A percentile compares a stretch with the other conserved stretches of the same genome.
phyloP scores from a whole-genome alignment of 192 early-diverging fungal species.

The Linnemannia elongata region DNA sequence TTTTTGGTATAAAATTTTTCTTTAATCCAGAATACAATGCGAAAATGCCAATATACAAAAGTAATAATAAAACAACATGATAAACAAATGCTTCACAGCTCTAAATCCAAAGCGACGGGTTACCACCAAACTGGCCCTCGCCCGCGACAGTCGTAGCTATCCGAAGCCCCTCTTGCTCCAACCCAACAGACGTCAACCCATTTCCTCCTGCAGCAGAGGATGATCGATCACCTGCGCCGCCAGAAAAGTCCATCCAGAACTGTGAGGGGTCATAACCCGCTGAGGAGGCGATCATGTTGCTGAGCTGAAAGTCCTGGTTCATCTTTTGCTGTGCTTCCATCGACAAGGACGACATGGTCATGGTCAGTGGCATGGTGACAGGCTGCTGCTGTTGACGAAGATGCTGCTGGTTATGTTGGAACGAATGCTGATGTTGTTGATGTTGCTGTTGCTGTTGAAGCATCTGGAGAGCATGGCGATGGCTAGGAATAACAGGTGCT shows the following conservation, averaged over 20 bases:
- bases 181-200: slow-evolving; percentile 17
- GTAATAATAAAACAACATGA: too few species aligned
- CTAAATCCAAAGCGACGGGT: slow-evolving; percentile 19
- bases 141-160: slow-evolving; percentile 7
- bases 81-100: background rate
- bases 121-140: slow-evolving; percentile 25
- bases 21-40: background rate
- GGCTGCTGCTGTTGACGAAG: slow-evolving; percentile 6
- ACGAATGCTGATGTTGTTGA: slow-evolving; percentile 23
- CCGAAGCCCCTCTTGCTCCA: slow-evolving; percentile 28
- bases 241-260: slow-evolving; percentile 51
- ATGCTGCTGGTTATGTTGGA: slow-evolving; percentile 10
- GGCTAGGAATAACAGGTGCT: slow-evolving; percentile 51
- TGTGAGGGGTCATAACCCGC: slow-evolving; percentile 35
- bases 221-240: background rate
- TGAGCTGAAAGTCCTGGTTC: slow-evolving; percentile 35
- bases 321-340: slow-evolving; percentile 46
- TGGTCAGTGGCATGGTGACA: slow-evolving; percentile 20
- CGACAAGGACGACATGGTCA: slow-evolving; percentile 38
- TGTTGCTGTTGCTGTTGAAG: slow-evolving; percentile 39
- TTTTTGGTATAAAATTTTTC: background rate
- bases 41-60: slow-evolving; percentile 9
- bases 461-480: slow-evolving; percentile 49
- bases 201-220: background rate
- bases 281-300: background rate